phyloP scores from a whole-genome alignment of 1,284 basidiomycete genomes.

The Cutaneotrichosporon cavernicola region DNA sequence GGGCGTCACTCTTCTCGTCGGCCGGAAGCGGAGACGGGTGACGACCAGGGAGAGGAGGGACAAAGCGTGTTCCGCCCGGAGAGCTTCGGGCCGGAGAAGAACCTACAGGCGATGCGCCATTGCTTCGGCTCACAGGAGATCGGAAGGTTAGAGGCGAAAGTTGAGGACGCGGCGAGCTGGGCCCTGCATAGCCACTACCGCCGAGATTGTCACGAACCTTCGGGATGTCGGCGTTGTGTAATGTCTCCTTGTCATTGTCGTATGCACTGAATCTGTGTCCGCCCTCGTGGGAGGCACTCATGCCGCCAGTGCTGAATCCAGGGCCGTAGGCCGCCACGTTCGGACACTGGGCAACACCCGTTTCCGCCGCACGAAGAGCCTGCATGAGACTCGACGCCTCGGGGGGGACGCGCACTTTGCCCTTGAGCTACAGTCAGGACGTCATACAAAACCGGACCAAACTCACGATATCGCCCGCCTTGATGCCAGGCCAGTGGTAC shows the following conservation, averaged over 20 bases:
- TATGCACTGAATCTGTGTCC: not conserved
- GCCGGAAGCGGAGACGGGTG: not conserved
- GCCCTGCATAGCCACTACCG: not conserved
- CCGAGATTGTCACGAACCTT: not conserved
- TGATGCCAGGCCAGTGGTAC: slow-evolving; percentile 14
- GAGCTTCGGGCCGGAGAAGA: not conserved
- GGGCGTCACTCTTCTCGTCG: not conserved
- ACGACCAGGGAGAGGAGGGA: not conserved
- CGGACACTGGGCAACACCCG: slow-evolving; percentile 7
- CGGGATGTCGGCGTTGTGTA: not conserved
- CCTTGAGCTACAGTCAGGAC: slow-evolving; percentile 7
- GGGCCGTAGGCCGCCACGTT: slow-evolving; percentile 10
- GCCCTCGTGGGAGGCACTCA: not conserved
- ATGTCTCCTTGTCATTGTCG: not conserved
- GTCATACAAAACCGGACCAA: too few species aligned
- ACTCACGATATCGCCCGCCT: slow-evolving; percentile 14
- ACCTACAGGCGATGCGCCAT: not conserved
- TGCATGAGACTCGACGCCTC: slow-evolving; percentile 2
- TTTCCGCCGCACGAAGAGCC: slow-evolving; percentile 9
- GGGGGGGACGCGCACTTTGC: slow-evolving; percentile 3
- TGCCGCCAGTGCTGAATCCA: not conserved
- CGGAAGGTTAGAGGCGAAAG: not conserved
- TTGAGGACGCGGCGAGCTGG: not conserved
- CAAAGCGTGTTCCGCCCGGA: not conserved
- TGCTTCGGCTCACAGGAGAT: not conserved